phyloP scores from a whole-genome alignment of 2,329 filamentous ascomycete species.

The Orbilia javanica region DNA sequence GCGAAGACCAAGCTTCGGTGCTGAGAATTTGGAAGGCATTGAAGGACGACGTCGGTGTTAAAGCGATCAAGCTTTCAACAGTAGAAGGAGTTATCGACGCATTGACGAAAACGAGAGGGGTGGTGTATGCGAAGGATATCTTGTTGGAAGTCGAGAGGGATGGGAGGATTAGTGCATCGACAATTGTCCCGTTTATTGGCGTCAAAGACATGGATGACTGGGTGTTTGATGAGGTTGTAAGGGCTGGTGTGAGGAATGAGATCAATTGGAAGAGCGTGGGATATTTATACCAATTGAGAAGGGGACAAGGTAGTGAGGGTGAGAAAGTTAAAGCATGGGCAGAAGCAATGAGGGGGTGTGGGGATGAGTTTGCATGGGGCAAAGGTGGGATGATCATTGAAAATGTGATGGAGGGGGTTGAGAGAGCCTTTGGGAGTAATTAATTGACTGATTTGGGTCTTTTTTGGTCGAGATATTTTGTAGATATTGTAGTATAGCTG shows the following conservation, averaged over 20 bases:
- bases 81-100: conserved; percentile 26
- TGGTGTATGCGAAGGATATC: neutral
- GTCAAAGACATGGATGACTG: neutral
- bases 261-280: conserved; percentile 35
- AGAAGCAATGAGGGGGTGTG: conserved; percentile 35
- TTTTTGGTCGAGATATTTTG: neutral
- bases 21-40: conserved; percentile 31
- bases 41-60: neutral
- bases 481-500: conserved; percentile 26
- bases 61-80: conserved; percentile 13
- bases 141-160: conserved; percentile 6
- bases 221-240: neutral
- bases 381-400: conserved; percentile 26
- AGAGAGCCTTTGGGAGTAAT: conserved; percentile 34
- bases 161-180: conserved; percentile 18
- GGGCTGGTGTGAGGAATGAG: conserved; percentile 22
- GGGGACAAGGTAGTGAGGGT: neutral
- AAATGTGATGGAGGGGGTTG: conserved; percentile 28
- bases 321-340: conserved; percentile 30
- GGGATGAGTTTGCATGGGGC: conserved; percentile 30
- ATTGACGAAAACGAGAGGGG: conserved; percentile 3
- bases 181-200: conserved; percentile 27
- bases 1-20: conserved; percentile 9
- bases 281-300: conserved; percentile 3
- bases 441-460: neutral